These are phyloP conservation scores for Phialophora chinensis DNA, from an alignment of 2,329 filamentous ascomycete species.

Conservation along the genomic window DNA sequence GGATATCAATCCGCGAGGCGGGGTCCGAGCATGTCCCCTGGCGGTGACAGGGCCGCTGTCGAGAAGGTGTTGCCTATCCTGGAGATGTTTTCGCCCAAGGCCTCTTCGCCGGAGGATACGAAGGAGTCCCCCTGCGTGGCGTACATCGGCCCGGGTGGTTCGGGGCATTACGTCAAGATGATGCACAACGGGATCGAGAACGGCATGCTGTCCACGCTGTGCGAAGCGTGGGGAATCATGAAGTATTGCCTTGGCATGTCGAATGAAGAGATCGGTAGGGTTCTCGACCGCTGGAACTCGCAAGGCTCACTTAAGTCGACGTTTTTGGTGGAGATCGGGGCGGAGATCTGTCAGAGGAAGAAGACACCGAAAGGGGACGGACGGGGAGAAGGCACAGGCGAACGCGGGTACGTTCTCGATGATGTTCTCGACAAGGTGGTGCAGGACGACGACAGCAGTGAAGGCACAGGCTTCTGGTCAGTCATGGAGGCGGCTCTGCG, in stretches of 20 bases:
- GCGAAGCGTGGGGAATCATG: slow-evolving; percentile 14
- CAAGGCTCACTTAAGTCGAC: background rate
- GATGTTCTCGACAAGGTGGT: slow-evolving; percentile 10
- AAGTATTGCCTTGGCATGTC: slow-evolving; percentile 1
- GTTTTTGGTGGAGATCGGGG: slow-evolving; percentile 10
- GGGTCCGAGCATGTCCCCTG: slow-evolving; percentile 6
- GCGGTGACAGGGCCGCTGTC: slow-evolving; percentile 3
- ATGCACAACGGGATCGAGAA: slow-evolving; percentile 12
- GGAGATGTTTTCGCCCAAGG: slow-evolving; percentile 5
- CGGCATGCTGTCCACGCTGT: slow-evolving; percentile 13
- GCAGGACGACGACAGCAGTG: slow-evolving; percentile 9
- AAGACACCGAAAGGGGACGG: background rate
- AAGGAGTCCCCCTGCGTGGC: slow-evolving; percentile 3
- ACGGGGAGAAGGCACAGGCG: background rate
- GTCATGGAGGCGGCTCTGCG: background rate
- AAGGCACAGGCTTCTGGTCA: slow-evolving; percentile 6
- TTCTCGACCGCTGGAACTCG: background rate
- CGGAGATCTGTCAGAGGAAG: slow-evolving; percentile 10
- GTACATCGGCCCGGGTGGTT: background rate
- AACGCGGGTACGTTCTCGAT: background rate
- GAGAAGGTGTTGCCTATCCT: slow-evolving; percentile 7
- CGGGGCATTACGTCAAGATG: slow-evolving; percentile 9
- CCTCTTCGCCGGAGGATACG: slow-evolving; percentile 5
- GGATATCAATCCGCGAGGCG: slow-evolving; percentile 11
- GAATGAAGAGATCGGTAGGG: background rate